Evolutionary conservation across 164 flowering plant genomes (phyloP), one percentile per base, ranked within the genome.

Genomic region (Cinnamomum chago): DNA sequence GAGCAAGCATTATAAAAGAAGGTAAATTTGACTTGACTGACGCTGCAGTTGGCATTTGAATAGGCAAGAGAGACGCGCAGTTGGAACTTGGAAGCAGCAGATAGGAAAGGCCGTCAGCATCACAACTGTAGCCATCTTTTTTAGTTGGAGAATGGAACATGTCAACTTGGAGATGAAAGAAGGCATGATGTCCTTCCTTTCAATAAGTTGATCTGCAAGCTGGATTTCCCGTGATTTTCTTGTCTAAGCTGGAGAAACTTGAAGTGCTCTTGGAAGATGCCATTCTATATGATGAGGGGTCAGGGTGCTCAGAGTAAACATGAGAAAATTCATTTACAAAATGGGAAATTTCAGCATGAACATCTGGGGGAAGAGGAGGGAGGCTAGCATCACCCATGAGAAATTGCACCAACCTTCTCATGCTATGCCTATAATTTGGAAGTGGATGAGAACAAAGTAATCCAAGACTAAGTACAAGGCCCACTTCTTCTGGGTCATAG

Each of bases 381-480:
- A 83, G 75, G 23, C 20, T 62, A 0, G 84, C 88, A 15, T 87
- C 90, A 9, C 88, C 81, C 7, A 72, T 74, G 10, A 90, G 81
- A 67, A 73, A 86, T 65, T 85, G 72, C 58, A 77, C 75, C n/a
- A 85, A 84, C 67, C 79, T 80, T 73, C 85, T 85, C 89, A 87
- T 90, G 14, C 79, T 73, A 13, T 90, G 92, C 74, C 90, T 76
- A n/a, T 70, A 62, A 47, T 72, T 70, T 3, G 86, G 84, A 0
- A 62, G 51, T 1, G 79, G 79, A 71, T 87, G 88, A 6, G 85
- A 79, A 67, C 94, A 90, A 4, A 86, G 27, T 50, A 88, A 79
- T 3, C 94, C 92, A 55, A 88, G 65, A 9, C n/a, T 40, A 73
- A 87, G 67, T 10, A 85, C 85, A 73, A 84, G 50, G 73, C 81